Percentiles rank a stretch among this genome's conserved stretches.
phyloP scores from a whole-genome alignment of 2,329 filamentous ascomycete species.

The Alternaria sp. region DNA sequence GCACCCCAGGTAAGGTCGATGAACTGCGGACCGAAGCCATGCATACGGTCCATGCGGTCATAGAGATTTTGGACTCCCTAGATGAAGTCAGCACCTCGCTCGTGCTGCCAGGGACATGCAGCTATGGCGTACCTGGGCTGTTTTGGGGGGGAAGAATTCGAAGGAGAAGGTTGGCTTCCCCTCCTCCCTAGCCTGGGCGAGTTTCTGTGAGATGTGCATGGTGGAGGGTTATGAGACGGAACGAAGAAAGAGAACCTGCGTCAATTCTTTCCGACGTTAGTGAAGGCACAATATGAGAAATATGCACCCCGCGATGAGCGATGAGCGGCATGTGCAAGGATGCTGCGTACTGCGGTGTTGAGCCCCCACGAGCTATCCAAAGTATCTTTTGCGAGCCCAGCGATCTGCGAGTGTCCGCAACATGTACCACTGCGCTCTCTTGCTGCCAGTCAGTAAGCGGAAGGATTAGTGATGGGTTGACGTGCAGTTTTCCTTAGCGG shows the following conservation, averaged over 20 bases:
- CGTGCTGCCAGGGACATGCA: background rate
- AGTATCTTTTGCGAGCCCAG: conserved; percentile 58
- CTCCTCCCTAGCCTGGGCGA: conserved; percentile 79
- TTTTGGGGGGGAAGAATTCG: conserved; percentile 99
- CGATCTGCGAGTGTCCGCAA: conserved; percentile 62
- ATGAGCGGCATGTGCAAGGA: conserved; percentile 34
- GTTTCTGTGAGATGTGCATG: conserved; percentile 97
- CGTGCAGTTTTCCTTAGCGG: conserved; percentile 34
- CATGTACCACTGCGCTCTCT: conserved; percentile 56
- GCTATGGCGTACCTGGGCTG: conserved; percentile 67
- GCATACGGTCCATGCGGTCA: conserved; percentile 99
- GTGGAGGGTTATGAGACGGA: conserved; percentile 48
- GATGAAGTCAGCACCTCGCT: conserved; percentile 22
- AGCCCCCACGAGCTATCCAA: conserved; percentile 51
- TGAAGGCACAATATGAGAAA: conserved; percentile 9
- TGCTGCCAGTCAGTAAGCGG: conserved; percentile 4
- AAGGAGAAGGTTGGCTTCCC: conserved; percentile 93
- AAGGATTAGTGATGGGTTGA: conserved; percentile 24
- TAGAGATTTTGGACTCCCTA: conserved; percentile 96
- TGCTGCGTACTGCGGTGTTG: conserved; percentile 26
- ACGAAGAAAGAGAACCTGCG: conserved; percentile 8
- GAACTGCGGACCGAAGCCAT: conserved; percentile 90
- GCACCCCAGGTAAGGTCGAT: conserved; percentile 99
- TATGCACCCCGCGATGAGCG: conserved; percentile 34
- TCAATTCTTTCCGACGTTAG: conserved; percentile 18